Evolutionary conservation across 2,329 filamentous ascomycete genomes (phyloP).

Genomic region (Sphaerostilbella broomeana): DNA sequence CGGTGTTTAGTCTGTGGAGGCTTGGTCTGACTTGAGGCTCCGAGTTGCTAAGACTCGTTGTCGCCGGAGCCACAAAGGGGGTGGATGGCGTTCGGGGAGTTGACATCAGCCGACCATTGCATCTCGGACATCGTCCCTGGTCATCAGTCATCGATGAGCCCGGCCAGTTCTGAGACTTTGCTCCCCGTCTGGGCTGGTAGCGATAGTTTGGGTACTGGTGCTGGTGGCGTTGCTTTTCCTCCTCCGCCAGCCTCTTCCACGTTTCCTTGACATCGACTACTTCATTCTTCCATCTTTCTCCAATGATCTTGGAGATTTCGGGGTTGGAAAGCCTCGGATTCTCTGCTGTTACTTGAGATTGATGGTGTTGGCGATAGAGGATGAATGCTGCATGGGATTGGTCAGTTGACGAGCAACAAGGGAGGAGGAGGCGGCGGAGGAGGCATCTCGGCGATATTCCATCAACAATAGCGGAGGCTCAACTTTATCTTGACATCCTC

Average conservation of each 20-base stretch:
- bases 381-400: slow-evolving; percentile 70
- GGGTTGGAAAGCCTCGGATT: slow-evolving; percentile 91
- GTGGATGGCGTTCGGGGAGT: slow-evolving; percentile 54
- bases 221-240: slow-evolving; percentile 86
- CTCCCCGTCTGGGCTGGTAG: slow-evolving; percentile 75
- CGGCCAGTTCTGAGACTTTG: slow-evolving; percentile 26
- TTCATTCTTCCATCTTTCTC: slow-evolving; percentile 81
- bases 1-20: slow-evolving; percentile 19
- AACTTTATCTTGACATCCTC: no score
- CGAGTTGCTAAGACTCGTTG: slow-evolving; percentile 20
- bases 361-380: slow-evolving; percentile 88
- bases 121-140: slow-evolving; percentile 59
- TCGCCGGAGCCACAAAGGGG: slow-evolving; percentile 33
- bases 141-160: slow-evolving; percentile 38
- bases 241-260: slow-evolving; percentile 87
- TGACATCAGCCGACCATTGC: slow-evolving; percentile 58
- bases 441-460: no score
- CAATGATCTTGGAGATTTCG: slow-evolving; percentile 95
- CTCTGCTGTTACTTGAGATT: slow-evolving; percentile 70
- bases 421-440: no score
- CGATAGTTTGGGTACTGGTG: slow-evolving; percentile 89
- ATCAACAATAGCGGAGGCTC: no score
- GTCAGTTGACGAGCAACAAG: slow-evolving; percentile 23
- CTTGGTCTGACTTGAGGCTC: slow-evolving; percentile 18
- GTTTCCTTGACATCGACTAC: slow-evolving; percentile 66